Conservation (phyloP, 352 stramenopile genomes). For the Phytophthora agathidicida region DNA sequence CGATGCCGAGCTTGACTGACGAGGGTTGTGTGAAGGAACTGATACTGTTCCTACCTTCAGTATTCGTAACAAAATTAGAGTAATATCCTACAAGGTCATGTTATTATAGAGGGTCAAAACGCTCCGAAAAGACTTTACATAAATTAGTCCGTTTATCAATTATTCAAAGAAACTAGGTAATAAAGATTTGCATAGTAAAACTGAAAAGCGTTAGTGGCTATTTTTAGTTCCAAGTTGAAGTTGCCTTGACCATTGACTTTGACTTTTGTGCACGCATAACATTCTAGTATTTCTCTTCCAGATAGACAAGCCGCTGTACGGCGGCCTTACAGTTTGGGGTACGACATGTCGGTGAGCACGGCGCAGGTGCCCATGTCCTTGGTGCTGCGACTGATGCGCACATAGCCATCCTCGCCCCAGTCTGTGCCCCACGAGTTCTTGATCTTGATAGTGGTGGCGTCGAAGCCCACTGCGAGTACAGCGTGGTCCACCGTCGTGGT, state of each 20-base stretch:
- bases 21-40: slow-evolving; percentile 2
- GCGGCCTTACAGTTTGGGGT: slow-evolving; percentile 40
- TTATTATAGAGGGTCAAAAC: too few species aligned
- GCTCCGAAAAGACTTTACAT: too few species aligned
- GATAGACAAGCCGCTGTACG: slow-evolving; percentile 1
- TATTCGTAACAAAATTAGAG: too few species aligned
- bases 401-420: slow-evolving; percentile 96
- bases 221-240: too few species aligned
- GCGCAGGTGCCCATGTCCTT: slow-evolving; percentile 54
- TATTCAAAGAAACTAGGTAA: too few species aligned
- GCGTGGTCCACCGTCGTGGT: slow-evolving; percentile 95
- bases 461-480: slow-evolving; percentile 96
- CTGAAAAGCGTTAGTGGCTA: too few species aligned
- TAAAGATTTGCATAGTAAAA: too few species aligned
- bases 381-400: slow-evolving; percentile 88
- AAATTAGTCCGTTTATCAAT: too few species aligned
- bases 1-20: slow-evolving; percentile 7
- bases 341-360: slow-evolving; percentile 63
- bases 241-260: slow-evolving; percentile 7
- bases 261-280: too few species aligned
- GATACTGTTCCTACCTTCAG: too few species aligned
- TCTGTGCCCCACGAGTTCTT: slow-evolving; percentile 97
- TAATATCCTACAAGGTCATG: too few species aligned
- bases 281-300: slow-evolving; percentile 14
- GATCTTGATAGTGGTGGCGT: slow-evolving; percentile 90